Base-by-base conservation (phyloP, 441 rosid species). In the Omphalea diandra region DNA sequence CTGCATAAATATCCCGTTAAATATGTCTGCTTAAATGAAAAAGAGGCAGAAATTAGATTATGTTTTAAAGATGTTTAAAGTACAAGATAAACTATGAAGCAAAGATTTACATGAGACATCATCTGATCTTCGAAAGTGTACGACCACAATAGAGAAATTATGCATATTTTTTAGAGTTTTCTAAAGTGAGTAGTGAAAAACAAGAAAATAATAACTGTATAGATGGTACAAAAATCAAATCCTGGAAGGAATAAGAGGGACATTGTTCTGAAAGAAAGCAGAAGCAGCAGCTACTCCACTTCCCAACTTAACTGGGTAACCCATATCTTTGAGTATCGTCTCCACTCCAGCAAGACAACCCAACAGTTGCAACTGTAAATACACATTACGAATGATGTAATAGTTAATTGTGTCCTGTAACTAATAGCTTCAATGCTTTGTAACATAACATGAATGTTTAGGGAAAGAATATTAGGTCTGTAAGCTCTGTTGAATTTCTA, bases 261-360 rank as follows among this genome's bases (percentile, higher is more conserved):
- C 86, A 73, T 43, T 82, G 72, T 91, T 86, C 79, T 85, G 96
- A 68, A 94, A 80, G 81, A 82, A 94, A 27, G 92, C 88, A 57
- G 83, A 71, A 2, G 98, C 98, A 18, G 97, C 97, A 49, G 83
- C 97, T 53, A 94, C 95, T 68, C 98, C 98, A 68, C 97, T 90
- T 57, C 98, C 98, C 31, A 91, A 76, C 83, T 85, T 83, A 36
- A 94, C 77, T 17, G 98, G 98, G 77, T 91, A 90, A 35, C 98
- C 97, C 5, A 93, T 88, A 35, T 94, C 98, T 82, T 81, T 91
- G 24, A 94, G 84, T 79, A 87, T 75, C 97, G 91, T 94, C 90
- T 94, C 98, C 77, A 94, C 98, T 49, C 98, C 98, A 43, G 98
- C 97, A 4, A 94, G 83, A 75, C 96, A 89, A 3, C 95, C 98